These are phyloP conservation scores for Aphanocladium album DNA, from an alignment of 2,329 filamentous ascomycete species.

Conservation along the genomic window DNA sequence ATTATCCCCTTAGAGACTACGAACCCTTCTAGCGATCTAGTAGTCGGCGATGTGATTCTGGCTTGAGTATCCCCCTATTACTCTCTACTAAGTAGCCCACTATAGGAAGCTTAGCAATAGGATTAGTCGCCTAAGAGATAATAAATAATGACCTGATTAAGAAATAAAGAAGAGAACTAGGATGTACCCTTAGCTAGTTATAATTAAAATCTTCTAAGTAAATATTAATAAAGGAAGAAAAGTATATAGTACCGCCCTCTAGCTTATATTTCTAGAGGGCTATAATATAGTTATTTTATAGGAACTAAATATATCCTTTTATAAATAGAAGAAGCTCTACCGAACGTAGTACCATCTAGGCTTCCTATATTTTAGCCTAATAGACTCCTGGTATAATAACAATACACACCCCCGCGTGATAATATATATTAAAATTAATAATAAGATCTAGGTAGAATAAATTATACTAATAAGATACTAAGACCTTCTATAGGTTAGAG, in stretches of 20 bases:
- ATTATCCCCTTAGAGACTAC: background rate
- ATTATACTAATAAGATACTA: background rate
- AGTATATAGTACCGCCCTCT: background rate
- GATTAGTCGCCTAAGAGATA: background rate
- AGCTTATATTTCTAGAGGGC: constrained; percentile 4
- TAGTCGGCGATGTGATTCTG: background rate
- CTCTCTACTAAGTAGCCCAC: background rate
- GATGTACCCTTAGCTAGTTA: background rate
- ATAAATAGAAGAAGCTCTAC: background rate
- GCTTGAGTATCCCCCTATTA: background rate
- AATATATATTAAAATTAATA: background rate
- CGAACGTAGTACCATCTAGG: background rate
- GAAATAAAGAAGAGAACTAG: background rate
- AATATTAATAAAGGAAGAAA: background rate
- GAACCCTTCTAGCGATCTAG: background rate
- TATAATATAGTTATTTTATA: constrained; percentile 1
- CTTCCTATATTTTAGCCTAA: background rate
- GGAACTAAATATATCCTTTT: constrained; percentile 1
- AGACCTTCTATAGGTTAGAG: background rate
- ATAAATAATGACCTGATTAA: background rate
- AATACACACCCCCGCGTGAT: background rate
- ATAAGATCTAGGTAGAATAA: background rate
- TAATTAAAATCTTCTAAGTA: constrained; percentile 4
- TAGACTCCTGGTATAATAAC: background rate
- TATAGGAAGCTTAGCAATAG: background rate